phyloP scores from a whole-genome alignment of 305 asterid species.

The Fraxinus latifolia region DNA sequence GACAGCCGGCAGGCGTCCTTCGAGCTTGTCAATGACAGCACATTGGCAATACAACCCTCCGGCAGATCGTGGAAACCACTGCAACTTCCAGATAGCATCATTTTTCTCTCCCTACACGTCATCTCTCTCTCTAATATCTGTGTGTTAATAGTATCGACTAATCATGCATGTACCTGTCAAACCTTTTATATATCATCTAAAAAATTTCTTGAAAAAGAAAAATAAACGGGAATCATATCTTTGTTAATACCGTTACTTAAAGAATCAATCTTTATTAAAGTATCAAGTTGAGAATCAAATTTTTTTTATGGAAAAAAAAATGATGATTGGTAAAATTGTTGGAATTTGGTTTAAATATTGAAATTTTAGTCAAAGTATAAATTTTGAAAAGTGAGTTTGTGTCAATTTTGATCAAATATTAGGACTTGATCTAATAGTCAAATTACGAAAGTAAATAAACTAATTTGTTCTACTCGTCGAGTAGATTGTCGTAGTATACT shows the following conservation, averaged over 20 bases:
- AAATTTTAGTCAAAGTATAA: too few relatives aligned
- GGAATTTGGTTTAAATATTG: too few relatives aligned
- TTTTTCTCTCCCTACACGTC: background rate
- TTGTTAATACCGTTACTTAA: background rate
- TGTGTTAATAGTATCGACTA: background rate
- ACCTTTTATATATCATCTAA: background rate
- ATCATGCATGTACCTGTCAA: background rate
- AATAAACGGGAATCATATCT: constrained; percentile 1
- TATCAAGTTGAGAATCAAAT: constrained; percentile 4
- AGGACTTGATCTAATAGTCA: too few relatives aligned
- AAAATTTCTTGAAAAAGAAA: background rate
- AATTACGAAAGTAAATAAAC: too few relatives aligned
- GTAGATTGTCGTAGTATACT: too few relatives aligned
- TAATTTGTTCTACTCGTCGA: too few relatives aligned
- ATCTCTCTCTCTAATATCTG: background rate
- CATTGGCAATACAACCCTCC: constrained; percentile 59
- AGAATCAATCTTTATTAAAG: constrained; percentile 11
- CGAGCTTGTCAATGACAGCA: constrained; percentile 63
- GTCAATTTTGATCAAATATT: too few relatives aligned
- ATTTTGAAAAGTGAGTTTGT: too few relatives aligned
- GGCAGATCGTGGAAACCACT: constrained; percentile 37
- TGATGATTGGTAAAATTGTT: background rate
- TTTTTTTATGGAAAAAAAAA: background rate
- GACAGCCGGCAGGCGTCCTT: constrained; percentile 66
- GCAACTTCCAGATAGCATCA: constrained; percentile 42